Conservation (phyloP, 2,329 filamentous ascomycete species). For the Sclerotinia sclerotiorum region DNA sequence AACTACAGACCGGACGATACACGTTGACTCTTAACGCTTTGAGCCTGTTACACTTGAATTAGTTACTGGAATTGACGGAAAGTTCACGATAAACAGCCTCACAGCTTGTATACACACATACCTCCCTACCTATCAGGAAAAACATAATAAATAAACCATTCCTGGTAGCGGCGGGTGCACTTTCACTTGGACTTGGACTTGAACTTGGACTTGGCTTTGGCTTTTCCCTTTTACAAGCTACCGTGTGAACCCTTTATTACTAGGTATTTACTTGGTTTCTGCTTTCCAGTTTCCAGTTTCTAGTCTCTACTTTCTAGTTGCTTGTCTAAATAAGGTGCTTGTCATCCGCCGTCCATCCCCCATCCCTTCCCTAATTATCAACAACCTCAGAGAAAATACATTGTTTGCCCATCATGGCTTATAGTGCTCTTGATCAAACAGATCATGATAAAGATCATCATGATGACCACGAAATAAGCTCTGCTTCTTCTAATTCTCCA, state of each 20-base stretch:
- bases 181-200: neutral
- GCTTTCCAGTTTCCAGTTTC: neutral
- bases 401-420: slow-evolving; percentile 26
- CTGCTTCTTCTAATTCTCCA: slow-evolving; percentile 15
- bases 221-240: slow-evolving; percentile 5
- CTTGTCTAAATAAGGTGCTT: slow-evolving; percentile 2
- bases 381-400: slow-evolving; percentile 12
- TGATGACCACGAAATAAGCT: slow-evolving; percentile 10
- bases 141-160: slow-evolving; percentile 3
- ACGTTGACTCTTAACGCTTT: neutral
- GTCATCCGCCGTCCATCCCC: neutral
- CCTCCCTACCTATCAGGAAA: neutral
- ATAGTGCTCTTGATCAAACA: slow-evolving; percentile 25
- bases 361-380: neutral
- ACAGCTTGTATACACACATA: slow-evolving; percentile 1
- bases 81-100: slow-evolving; percentile 10
- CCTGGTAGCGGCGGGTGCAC: neutral
- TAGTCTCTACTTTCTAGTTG: neutral
- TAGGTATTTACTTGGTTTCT: neutral
- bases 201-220: neutral
- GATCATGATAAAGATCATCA: slow-evolving; percentile 20
- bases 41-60: neutral
- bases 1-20: neutral
- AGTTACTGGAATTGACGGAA: neutral
- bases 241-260: neutral